Base-by-base conservation (phyloP, 441 rosid genomes). In the Arabidopsis hybrid region DNA sequence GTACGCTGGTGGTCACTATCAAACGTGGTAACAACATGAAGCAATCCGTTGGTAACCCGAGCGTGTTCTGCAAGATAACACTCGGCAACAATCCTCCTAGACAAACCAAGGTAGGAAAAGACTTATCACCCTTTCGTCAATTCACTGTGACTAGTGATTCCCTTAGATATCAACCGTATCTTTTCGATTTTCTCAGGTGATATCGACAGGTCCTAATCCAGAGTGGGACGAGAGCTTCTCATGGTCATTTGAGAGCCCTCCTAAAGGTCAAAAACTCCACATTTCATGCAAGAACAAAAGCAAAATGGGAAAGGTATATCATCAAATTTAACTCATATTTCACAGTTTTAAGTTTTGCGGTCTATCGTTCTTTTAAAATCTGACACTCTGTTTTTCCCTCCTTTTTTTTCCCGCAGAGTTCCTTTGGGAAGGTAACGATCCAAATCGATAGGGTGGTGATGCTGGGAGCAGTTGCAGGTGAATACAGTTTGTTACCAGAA, bases 11-110 rank as follows among this genome's bases (percentile, higher is more conserved):
- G 36, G 99, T 94, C 69, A 88, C 91, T 52, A 92, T 96, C 79
- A 96, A 92, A 80, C 93, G 97, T 34, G 99, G 99, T 69, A 94
- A 88, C 82, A 96, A 96, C 64, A 96, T 96, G 99, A 96, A 96
- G 80, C 99, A 96, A 79, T 96, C 99, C 0, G 99, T 94, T 6
- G 99, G 99, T 53, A 96, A 94, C 71, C 98, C 99, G 8, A 91
- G 98, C 26, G 98, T 91, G 39, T 96, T 18, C 69, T 96, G 99
- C 82, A 96, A 96, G 83, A 88, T 96, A 60, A 92, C 98, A 1
- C 93, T 96, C 13, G 97, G 99, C 47, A 96, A 86, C 80, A 88
- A 84, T 56, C 94, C 98, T 5, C 96, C 97, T 4, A 84, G 86
- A 83, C 98, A 89, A 83, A 94, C 99, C 55, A 86, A 89, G 91